These are phyloP conservation scores for Aspergillus haitiensis DNA, from an alignment of 495 filamentous ascomycete genomes.

Conservation along the genomic window DNA sequence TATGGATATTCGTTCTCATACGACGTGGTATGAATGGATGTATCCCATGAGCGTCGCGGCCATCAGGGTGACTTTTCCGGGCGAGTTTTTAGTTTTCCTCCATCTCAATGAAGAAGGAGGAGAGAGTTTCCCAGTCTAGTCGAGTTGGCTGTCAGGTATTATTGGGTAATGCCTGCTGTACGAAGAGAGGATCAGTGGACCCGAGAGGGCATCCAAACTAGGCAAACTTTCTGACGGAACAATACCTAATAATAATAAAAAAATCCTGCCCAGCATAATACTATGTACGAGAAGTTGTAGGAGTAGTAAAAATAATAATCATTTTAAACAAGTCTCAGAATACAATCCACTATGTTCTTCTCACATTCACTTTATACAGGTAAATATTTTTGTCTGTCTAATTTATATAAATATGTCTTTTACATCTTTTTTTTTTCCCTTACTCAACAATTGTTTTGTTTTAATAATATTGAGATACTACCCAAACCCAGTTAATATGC, in stretches of 20 bases:
- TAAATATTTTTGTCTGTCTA: background rate
- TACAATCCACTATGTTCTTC: too few relatives aligned
- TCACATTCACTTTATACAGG: slow-evolving; percentile 1
- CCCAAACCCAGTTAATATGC: slow-evolving; percentile 29
- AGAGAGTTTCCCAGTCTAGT: slow-evolving; percentile 3
- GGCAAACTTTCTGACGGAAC: slow-evolving; percentile 24
- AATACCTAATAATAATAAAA: slow-evolving; percentile 6
- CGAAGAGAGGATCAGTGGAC: slow-evolving; percentile 21
- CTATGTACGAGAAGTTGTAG: background rate
- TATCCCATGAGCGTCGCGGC: slow-evolving; percentile 4
- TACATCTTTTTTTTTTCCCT: background rate
- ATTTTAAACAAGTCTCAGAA: too few relatives aligned
- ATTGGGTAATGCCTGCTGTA: slow-evolving; percentile 15
- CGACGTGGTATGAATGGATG: slow-evolving; percentile 1
- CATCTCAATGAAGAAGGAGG: background rate
- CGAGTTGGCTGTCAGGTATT: slow-evolving; percentile 4
- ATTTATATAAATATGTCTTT: background rate
- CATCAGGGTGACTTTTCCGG: background rate
- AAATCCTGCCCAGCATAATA: background rate
- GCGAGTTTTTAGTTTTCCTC: background rate
- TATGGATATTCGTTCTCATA: background rate
- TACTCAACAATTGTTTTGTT: background rate
- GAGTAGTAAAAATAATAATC: too few relatives aligned
- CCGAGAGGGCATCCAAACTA: slow-evolving; percentile 23
- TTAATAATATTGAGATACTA: background rate